Base-by-base conservation (phyloP, 2,329 filamentous ascomycete species). In the Didymella pinodella region DNA sequence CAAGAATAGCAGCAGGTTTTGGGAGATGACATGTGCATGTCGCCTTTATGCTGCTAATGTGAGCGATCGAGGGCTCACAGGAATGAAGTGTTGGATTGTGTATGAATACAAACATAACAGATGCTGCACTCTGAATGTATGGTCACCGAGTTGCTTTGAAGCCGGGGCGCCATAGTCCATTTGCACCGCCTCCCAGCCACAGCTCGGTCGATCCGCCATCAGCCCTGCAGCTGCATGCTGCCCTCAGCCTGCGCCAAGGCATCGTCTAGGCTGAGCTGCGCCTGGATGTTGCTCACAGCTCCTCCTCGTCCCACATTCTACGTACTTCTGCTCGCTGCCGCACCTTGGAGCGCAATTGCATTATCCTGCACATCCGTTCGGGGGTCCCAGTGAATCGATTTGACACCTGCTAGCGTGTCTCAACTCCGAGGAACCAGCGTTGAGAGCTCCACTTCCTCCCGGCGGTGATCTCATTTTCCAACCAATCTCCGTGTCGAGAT, bases 1-100 rank as follows among this genome's bases (percentile, higher is more conserved):
- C 63, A 36, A 63, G 61, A 68, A 69, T 69, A 71, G 68, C 64
- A 69, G 58, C 67, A 63, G 64, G 62, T 61, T 66, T 64, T 59
- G 50, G 36, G 25, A 51, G 41, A 63, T 62, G 59, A 62, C 56
- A 65, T 68, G 53, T 50, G 50, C 25, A 48, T 28, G 29, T 31
- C 22, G 47, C 38, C 44, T 51, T 52, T 55, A 47, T 58, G n/a
- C 41, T 57, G 65, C 62, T 66, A 61, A 66, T 54, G 60, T 61
- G 50, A 50, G 45, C 32, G 14, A 25, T 54, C 20, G 28, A 26
- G 22, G 8, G 22, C 26, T 38, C 29, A 12, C 16, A 32, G 45
- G n/a, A n/a, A 28, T 26, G 65, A 47, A 43, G 25, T 14, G 44
- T 14, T 25, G 7, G 29, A 25, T 41, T 10, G 43, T 25, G 22